These are phyloP conservation scores for Acephala macrosclerotiorum DNA, from an alignment of 2,329 filamentous ascomycete genomes.

Conservation along the genomic window DNA sequence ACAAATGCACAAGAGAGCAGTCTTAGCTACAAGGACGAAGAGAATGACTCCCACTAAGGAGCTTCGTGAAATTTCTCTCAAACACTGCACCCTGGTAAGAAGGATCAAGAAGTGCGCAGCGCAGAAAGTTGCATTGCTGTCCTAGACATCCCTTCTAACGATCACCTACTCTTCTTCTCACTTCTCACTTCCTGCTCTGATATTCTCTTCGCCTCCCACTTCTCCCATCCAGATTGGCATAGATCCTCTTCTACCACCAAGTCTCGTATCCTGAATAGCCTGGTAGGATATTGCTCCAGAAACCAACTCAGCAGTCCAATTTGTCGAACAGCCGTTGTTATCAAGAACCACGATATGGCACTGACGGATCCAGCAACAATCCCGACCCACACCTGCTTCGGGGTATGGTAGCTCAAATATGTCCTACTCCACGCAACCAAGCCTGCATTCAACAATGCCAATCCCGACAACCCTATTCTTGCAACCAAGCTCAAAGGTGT, in stretches of 20 bases:
- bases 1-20: too few relatives aligned
- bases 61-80: not conserved
- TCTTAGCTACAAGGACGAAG: too few relatives aligned
- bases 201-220: constrained; percentile 69
- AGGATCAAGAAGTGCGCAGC: not conserved
- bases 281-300: constrained; percentile 69
- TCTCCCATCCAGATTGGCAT: constrained; percentile 91
- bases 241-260: constrained; percentile 88
- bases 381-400: constrained; percentile 85
- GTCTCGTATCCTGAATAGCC: constrained; percentile 78
- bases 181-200: constrained; percentile 44
- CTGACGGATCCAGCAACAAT: constrained; percentile 73
- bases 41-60: not conserved
- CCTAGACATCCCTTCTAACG: constrained; percentile 3
- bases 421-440: constrained; percentile 83
- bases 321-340: constrained; percentile 71
- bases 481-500: constrained; percentile 67
- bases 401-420: constrained; percentile 93
- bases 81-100: not conserved
- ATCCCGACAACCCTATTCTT: constrained; percentile 60
- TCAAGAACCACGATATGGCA: constrained; percentile 79
- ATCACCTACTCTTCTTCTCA: constrained; percentile 40
- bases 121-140: not conserved
- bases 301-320: constrained; percentile 76
- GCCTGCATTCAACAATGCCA: constrained; percentile 66